Base-by-base conservation (phyloP, 495 filamentous ascomycete species). In the Saxispiralis lemnorum region DNA sequence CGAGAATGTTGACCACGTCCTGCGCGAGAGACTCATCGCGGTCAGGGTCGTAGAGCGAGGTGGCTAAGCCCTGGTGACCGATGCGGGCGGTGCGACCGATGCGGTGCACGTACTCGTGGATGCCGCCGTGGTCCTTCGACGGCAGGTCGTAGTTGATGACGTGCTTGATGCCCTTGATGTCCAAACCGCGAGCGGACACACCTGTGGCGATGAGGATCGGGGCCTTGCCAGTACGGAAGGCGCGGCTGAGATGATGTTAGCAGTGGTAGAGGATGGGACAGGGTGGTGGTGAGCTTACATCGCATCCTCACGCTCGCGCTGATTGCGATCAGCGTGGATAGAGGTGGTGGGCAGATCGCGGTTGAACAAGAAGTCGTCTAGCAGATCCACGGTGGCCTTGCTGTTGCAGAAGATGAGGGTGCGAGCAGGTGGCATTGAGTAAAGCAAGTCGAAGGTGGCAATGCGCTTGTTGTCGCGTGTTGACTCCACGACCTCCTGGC, bases 21-120 rank as follows among this genome's bases (percentile, higher is more conserved):
- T 52, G 44, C 6, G 19, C 45, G 28, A 55, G 34, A 6, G n/a
- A n/a, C 9, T 51, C 71, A 38, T 71, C 66, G 46, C 96, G 80
- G 0, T 66, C 58, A 0, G 75, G 70, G 52, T 76, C 83, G 66
- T 80, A 95, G 63, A 97, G 94, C 0, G 87, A 88, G 0, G 82
- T 85, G 0, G 89, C 86, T 12, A 85, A 61, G 14, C 89, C 89
- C 37, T 70, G 68, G 39, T 94, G 81, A 6, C 89, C 89, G 56
- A 95, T 95, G 40, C 89, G 83, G 37, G 81, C 89, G 49, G 89
- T 97, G 44, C 89, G 86, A 38, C 89, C 88, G 59, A 96, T 97
- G 31, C 89, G 82, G 53, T 97, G 89, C 43, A 81, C 71, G 53
- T 97, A 96, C 53, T 96, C 89, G 39, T 82, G 72, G 36, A 96